Evolutionary conservation across 257 asterid genomes (phyloP), one percentile per base, ranked within the genome.

Genomic region (Penstemon newberryi): DNA sequence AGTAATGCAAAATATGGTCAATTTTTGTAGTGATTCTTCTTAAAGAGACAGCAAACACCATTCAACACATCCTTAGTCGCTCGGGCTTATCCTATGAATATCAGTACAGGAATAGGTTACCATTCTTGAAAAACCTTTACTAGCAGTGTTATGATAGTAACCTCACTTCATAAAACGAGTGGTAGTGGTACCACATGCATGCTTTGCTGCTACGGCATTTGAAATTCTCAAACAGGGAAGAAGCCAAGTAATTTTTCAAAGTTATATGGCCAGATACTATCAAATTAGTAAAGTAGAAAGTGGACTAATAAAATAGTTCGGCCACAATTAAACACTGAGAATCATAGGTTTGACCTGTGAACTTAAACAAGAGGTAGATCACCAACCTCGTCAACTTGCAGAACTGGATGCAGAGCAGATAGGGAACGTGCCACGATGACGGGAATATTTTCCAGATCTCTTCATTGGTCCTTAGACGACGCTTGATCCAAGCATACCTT

Each of bases 401-500:
- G 88, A 88, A 92, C 79, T 92, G 97, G 86, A 89, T 92, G 86
- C 96, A 92, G 60, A 90, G 96, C 75, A 92, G 88, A 79, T 92
- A 92, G 51, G 92, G 83, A 44, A 90, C 96, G 72, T 87, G 96
- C 98, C 98, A 90, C 56, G 95, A 80, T 76, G 93, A 77, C 10
- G 97, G 98, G 74, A 92, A 92, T 61, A 86, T 78, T 85, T 92
- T 92, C 97, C 97, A 92, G 56, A 92, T 90, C 72, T 92, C 98
- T 75, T 92, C 98, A 76, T 92, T 92, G 72, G 95, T 84, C 75
- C 98, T 87, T 66, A 92, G 78, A 68, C 97, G 83, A 43, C 97
- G 95, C 84, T 89, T 92, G 80, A 92, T 90, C 98, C 98, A 92
- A 70, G 95, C 95, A 80, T 92, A 92, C 80, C 98, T 81, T 76